phyloP scores from a whole-genome alignment of 345 rosid genomes.

The Brassica rapa region DNA sequence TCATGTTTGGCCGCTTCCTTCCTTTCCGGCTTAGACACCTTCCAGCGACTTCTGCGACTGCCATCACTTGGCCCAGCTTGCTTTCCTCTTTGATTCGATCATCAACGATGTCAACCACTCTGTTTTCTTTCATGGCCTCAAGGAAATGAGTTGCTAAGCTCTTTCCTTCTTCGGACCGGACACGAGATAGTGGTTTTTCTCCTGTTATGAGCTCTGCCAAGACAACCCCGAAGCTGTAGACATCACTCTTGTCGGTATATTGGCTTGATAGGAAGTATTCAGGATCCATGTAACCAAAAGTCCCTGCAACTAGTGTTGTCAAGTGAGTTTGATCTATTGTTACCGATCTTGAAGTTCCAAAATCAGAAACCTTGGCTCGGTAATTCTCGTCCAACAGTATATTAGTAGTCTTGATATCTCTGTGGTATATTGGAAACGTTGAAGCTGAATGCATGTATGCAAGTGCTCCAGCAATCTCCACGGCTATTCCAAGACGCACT shows the following conservation, averaged over 20 bases:
- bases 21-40: conserved; percentile 44
- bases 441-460: conserved; percentile 34
- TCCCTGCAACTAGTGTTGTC: conserved; percentile 43
- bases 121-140: conserved; percentile 30
- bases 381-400: conserved; percentile 27
- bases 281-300: conserved; percentile 47
- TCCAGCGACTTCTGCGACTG: conserved; percentile 37
- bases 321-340: conserved; percentile 29
- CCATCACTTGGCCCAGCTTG: conserved; percentile 24
- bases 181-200: conserved; percentile 26
- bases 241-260: conserved; percentile 50
- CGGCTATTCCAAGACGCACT: conserved; percentile 27
- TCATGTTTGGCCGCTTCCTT: conserved; percentile 47
- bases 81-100: conserved; percentile 9
- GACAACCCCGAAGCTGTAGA: conserved; percentile 54
- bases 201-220: conserved; percentile 48
- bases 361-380: conserved; percentile 26
- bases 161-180: conserved; percentile 35
- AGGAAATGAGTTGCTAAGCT: conserved; percentile 40
- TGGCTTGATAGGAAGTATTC: conserved; percentile 42
- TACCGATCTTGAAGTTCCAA: conserved; percentile 38
- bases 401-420: conserved; percentile 36
- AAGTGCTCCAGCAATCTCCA: conserved; percentile 20
- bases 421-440: conserved; percentile 31
- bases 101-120: conserved; percentile 37